These are phyloP conservation scores for Aristolochia contorta DNA, from an alignment of 164 flowering plant species.

Conservation along the genomic window DNA sequence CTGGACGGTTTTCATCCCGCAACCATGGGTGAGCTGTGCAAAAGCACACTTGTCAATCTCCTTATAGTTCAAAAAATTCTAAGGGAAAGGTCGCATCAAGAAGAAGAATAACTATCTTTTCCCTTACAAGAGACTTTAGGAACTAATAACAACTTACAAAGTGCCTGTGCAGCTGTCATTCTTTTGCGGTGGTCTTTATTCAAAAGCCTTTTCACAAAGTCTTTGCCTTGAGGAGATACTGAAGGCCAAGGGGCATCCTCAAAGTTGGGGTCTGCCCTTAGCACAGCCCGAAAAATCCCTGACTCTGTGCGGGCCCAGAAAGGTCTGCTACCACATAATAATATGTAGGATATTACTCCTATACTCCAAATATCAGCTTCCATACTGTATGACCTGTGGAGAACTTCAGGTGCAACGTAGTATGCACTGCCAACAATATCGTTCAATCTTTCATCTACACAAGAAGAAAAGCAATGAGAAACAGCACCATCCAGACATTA, in stretches of 20 bases:
- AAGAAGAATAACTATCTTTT: neutral
- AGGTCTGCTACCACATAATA: constrained; percentile 97
- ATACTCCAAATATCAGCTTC: constrained; percentile 99
- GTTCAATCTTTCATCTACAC: constrained; percentile 85
- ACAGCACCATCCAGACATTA: no score
- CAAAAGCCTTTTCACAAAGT: constrained; percentile 49
- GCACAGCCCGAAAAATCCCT: constrained; percentile 93
- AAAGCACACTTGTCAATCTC: constrained; percentile 2
- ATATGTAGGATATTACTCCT: constrained; percentile 86
- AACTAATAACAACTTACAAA: constrained; percentile 37
- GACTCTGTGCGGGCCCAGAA: constrained; percentile 99
- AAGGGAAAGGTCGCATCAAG: neutral
- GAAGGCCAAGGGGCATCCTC: constrained; percentile 69
- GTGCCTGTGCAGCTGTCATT: constrained; percentile 64
- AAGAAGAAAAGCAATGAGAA: constrained; percentile 1
- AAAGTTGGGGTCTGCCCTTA: constrained; percentile 93
- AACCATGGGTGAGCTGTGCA: constrained; percentile 96
- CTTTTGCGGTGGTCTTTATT: constrained; percentile 61
- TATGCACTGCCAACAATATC: constrained; percentile 99
- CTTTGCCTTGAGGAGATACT: constrained; percentile 50
- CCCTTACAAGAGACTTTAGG: constrained; percentile 1
- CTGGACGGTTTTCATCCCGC: constrained; percentile 35
- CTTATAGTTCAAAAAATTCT: neutral
- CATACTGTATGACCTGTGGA: constrained; percentile 82
- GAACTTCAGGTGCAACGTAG: constrained; percentile 99